Conservation (phyloP, 345 rosid species). For the Viola odorata region DNA sequence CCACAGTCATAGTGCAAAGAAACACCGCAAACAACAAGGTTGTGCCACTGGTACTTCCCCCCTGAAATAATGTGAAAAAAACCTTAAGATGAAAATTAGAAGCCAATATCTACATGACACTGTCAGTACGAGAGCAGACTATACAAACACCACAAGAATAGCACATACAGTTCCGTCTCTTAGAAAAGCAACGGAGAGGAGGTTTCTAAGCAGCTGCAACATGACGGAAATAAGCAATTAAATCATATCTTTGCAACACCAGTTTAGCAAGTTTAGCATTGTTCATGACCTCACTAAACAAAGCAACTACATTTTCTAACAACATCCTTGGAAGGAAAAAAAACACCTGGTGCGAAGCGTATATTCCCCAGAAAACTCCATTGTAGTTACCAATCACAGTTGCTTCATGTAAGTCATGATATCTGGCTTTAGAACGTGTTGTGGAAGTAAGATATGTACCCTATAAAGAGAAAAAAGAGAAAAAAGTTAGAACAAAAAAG, state of each 20-base stretch:
- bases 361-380: conserved; percentile 90
- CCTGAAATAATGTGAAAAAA: conserved; percentile 39
- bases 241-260: conserved; percentile 6
- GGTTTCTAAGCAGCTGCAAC: conserved; percentile 80
- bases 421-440: conserved; percentile 69
- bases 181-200: conserved; percentile 69
- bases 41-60: conserved; percentile 63
- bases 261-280: conserved; percentile 1
- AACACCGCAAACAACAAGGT: conserved; percentile 68
- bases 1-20: conserved; percentile 68
- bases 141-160: conserved; percentile 7
- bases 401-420: conserved; percentile 55
- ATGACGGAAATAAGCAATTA: conserved; percentile 2
- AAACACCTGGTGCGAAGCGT: conserved; percentile 82
- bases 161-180: conserved; percentile 44
- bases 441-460: conserved; percentile 88
- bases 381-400: conserved; percentile 73
- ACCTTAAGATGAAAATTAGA: neutral
- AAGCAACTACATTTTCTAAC: neutral
- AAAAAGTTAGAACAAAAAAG: neutral
- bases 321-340: conserved; percentile 8
- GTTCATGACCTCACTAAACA: conserved; percentile 3
- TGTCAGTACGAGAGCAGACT: neutral
- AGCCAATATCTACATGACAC: neutral
- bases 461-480: conserved; percentile 23